phyloP scores from a whole-genome alignment of 1,139 yeast genomes.

The Lodderomyces elongisporus region DNA sequence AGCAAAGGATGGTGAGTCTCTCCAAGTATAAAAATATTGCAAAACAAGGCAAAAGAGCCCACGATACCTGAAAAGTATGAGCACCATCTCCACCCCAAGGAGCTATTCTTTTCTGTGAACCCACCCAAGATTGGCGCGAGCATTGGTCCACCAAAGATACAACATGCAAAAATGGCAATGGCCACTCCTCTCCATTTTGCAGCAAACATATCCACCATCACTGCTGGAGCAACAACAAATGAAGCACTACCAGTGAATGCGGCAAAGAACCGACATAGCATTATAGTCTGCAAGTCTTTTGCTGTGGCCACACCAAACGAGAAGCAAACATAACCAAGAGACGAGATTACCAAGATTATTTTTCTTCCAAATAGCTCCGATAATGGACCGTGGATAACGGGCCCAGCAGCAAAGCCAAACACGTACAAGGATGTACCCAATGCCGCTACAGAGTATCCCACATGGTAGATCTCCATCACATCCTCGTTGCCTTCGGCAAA shows the following conservation, averaged over 20 bases:
- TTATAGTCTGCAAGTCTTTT: slow-evolving; percentile 34
- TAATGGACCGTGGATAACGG: slow-evolving; percentile 39
- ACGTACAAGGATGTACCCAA: slow-evolving; percentile 39
- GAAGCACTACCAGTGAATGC: slow-evolving; percentile 42
- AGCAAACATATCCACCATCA: slow-evolving; percentile 35
- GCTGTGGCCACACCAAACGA: slow-evolving; percentile 37
- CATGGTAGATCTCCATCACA: slow-evolving; percentile 22
- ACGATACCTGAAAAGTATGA: slow-evolving; percentile 49
- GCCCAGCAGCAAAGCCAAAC: slow-evolving; percentile 42
- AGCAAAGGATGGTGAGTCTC: slow-evolving; percentile 51
- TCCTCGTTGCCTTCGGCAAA: slow-evolving; percentile 26
- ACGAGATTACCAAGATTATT: slow-evolving; percentile 24
- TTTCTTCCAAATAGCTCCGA: slow-evolving; percentile 38
- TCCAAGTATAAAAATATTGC: slow-evolving; percentile 28
- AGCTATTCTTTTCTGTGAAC: slow-evolving; percentile 26
- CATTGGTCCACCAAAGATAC: slow-evolving; percentile 44
- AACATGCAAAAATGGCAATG: slow-evolving; percentile 27
- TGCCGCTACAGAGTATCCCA: slow-evolving; percentile 30
- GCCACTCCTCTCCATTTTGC: slow-evolving; percentile 34
- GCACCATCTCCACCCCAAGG: slow-evolving; percentile 56
- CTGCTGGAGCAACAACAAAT: slow-evolving; percentile 40
- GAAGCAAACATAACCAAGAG: slow-evolving; percentile 30
- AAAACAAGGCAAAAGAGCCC: slow-evolving; percentile 29
- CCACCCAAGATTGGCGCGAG: slow-evolving; percentile 38
- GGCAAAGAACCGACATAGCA: slow-evolving; percentile 38